These are phyloP conservation scores for Penicillium diatomitis DNA, from an alignment of 495 filamentous ascomycete species.

Conservation along the genomic window DNA sequence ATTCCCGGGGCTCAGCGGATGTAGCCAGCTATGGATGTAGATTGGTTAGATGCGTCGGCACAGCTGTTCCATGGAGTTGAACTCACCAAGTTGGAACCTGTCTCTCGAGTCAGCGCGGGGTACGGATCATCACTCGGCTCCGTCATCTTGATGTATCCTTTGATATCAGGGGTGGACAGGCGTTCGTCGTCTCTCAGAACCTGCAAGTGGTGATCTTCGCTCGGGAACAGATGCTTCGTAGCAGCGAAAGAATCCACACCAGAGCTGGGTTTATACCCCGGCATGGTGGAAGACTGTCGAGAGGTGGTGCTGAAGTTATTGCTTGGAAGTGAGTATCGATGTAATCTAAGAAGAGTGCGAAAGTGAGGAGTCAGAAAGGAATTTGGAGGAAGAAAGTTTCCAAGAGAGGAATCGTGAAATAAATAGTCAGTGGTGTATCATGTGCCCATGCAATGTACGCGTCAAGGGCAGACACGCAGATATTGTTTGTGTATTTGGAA, in stretches of 20 bases:
- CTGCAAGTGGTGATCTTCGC: slow-evolving; percentile 56
- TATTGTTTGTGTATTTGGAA: no score
- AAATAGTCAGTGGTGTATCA: no score
- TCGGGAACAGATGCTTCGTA: slow-evolving; percentile 72
- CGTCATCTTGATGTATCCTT: slow-evolving; percentile 62
- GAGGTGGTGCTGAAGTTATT: slow-evolving; percentile 51
- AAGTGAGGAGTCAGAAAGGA: slow-evolving; percentile 6
- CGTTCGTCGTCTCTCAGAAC: slow-evolving; percentile 39
- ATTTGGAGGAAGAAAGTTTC: no score
- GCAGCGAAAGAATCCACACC: slow-evolving; percentile 65
- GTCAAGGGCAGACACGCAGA: no score
- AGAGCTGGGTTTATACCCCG: slow-evolving; percentile 31
- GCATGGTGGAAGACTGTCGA: slow-evolving; percentile 32
- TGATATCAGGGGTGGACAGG: slow-evolving; percentile 53
- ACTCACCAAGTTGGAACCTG: slow-evolving; percentile 62
- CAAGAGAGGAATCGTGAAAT: no score
- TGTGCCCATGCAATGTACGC: no score
- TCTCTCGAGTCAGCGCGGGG: slow-evolving; percentile 66
- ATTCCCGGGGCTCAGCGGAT: no score
- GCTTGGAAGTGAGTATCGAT: slow-evolving; percentile 86
- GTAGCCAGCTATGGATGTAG: background rate
- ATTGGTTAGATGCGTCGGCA: background rate
- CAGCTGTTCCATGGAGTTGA: no score
- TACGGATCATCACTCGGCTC: slow-evolving; percentile 67
- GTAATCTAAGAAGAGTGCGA: slow-evolving; percentile 41